These are phyloP conservation scores for Phytophthora macrochlamydospora DNA, from an alignment of 352 stramenopile species.

Conservation along the genomic window DNA sequence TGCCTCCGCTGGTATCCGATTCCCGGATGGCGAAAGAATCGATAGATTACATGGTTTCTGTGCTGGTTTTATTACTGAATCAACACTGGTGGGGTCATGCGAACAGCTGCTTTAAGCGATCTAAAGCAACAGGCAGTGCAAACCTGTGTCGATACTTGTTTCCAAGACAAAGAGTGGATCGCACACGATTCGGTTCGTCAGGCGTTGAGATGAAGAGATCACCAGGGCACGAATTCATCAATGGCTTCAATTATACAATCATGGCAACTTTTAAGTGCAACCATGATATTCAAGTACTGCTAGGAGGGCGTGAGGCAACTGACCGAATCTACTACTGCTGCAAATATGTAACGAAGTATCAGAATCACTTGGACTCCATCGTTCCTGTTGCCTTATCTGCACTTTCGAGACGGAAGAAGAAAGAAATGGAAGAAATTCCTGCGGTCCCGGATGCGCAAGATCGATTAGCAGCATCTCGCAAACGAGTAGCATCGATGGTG, in stretches of 20 bases:
- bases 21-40: constrained; percentile 12
- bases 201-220: background rate
- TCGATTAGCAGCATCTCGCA: background rate
- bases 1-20: constrained; percentile 15
- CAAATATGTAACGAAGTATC: constrained; percentile 6
- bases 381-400: constrained; percentile 1
- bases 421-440: background rate
- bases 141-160: constrained; percentile 2
- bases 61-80: constrained; percentile 1
- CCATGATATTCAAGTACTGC: constrained; percentile 1
- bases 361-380: constrained; percentile 1
- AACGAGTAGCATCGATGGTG: constrained; percentile 4
- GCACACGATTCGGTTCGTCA: background rate
- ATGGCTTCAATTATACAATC: background rate
- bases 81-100: constrained; percentile 15
- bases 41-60: constrained; percentile 8
- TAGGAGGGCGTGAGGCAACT: background rate
- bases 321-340: constrained; percentile 7
- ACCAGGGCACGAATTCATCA: background rate
- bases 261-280: constrained; percentile 3
- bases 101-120: constrained; percentile 9
- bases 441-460: background rate
- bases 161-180: background rate
- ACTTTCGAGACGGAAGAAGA: background rate
- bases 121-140: background rate